Conservation (phyloP, 371 early-diverging fungal genomes). For the Apophysomyces elegans region DNA sequence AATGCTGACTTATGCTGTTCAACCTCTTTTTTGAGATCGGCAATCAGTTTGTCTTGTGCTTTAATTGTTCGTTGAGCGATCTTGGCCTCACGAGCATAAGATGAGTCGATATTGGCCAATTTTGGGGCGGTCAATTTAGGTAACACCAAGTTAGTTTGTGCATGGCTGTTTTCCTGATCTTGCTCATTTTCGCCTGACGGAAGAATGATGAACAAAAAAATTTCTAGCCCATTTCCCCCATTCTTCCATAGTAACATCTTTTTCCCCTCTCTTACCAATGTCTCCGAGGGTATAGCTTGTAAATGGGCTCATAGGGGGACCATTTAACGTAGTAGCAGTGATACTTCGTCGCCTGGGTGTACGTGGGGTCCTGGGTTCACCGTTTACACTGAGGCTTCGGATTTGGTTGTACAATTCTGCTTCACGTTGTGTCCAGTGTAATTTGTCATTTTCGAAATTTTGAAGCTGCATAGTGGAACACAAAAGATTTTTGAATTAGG, state of each 20-base stretch:
- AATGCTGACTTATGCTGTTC: slow-evolving; percentile 43
- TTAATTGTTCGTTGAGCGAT: slow-evolving; percentile 57
- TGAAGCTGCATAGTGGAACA: slow-evolving; percentile 32
- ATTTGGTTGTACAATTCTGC: slow-evolving; percentile 54
- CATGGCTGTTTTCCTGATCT: neutral
- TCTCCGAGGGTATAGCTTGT: slow-evolving; percentile 34
- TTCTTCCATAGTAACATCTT: too few species aligned
- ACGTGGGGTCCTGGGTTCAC: slow-evolving; percentile 49
- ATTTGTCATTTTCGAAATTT: slow-evolving; percentile 49
- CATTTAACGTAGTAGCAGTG: slow-evolving; percentile 30
- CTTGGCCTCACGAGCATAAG: slow-evolving; percentile 54
- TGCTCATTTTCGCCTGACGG: slow-evolving; percentile 19
- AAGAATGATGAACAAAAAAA: neutral
- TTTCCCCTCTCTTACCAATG: slow-evolving; percentile 29
- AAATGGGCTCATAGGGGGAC: slow-evolving; percentile 35
- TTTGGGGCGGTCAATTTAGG: slow-evolving; percentile 39
- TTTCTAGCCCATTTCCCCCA: too few species aligned
- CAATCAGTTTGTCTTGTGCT: slow-evolving; percentile 52
- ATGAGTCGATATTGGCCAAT: slow-evolving; percentile 44
- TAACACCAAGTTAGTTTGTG: slow-evolving; percentile 15
- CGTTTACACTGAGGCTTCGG: slow-evolving; percentile 33
- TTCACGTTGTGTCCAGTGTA: slow-evolving; percentile 51
- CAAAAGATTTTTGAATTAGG: neutral
- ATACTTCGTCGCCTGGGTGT: slow-evolving; percentile 50
- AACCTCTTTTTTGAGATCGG: slow-evolving; percentile 45